A percentile compares a stretch with the other conserved stretches of the same genome.
phyloP scores from a whole-genome alignment of 306 rosid genomes.

The Luffa aegyptiaca region DNA sequence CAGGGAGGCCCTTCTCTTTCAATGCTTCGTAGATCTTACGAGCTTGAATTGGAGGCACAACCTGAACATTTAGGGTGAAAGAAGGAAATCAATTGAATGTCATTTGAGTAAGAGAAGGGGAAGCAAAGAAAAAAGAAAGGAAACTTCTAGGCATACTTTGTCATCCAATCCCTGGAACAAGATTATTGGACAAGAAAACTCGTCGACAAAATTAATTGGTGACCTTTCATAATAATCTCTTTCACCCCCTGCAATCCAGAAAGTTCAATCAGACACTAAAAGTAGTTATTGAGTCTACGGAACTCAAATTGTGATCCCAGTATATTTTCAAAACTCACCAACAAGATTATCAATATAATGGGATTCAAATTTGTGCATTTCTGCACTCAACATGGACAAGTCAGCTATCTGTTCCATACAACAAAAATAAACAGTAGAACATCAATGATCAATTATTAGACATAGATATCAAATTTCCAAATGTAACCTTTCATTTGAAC shows the following conservation, averaged over 20 bases:
- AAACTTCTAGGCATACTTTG: conserved; percentile 37
- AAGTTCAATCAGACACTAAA: conserved; percentile 3
- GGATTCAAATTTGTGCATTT: conserved; percentile 84
- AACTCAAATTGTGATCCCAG: neutral
- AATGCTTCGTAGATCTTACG: conserved; percentile 56
- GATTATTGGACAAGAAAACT: conserved; percentile 79
- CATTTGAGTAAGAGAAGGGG: neutral
- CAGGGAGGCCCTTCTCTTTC: conserved; percentile 77
- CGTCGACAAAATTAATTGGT: conserved; percentile 64
- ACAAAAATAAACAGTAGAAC: neutral
- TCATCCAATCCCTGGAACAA: conserved; percentile 91
- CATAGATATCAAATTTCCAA: neutral
- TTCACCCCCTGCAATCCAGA: conserved; percentile 49
- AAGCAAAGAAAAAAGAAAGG: neutral
- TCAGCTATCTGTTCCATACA: conserved; percentile 62
- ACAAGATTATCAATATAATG: conserved; percentile 61
- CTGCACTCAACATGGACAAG: conserved; percentile 55
- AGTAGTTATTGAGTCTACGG: neutral
- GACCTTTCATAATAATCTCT: conserved; percentile 55
- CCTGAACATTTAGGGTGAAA: conserved; percentile 24
- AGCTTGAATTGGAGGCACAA: conserved; percentile 85
- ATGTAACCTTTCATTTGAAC: neutral
- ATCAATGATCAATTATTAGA: neutral
- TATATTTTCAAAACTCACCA: conserved; percentile 34
- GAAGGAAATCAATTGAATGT: neutral